Evolutionary conservation across 176 grass and related monocot genomes (phyloP).

Genomic region (Aegilops bicornis): DNA sequence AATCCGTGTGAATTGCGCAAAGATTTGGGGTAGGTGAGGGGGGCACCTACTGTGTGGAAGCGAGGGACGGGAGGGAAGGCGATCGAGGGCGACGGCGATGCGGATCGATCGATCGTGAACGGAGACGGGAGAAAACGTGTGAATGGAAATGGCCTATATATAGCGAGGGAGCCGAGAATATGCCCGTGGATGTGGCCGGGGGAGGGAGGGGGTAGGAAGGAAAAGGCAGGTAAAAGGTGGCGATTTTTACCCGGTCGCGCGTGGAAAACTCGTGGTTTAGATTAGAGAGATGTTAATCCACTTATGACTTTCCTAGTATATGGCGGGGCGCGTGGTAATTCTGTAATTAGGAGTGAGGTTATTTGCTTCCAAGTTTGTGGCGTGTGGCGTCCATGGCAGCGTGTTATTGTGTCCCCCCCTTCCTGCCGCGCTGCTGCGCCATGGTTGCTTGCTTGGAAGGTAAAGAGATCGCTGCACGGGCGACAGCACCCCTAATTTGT

Average conservation of each 20-base stretch:
- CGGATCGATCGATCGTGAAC: not conserved
- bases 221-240: not conserved
- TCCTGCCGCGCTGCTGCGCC: no score
- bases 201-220: not conserved
- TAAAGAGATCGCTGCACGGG: not conserved
- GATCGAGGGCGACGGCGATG: constrained; percentile 24
- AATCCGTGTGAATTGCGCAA: constrained; percentile 6
- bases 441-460: no score
- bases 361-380: not conserved
- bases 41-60: constrained; percentile 39
- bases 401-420: no score
- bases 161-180: not conserved
- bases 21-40: constrained; percentile 46
- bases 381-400: no score
- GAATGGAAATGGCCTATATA: constrained; percentile 16
- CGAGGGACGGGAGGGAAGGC: not conserved
- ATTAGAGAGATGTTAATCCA: not conserved
- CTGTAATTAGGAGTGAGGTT: not conserved
- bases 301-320: not conserved
- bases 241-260: not conserved
- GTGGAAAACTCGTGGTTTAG: not conserved
- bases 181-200: not conserved
- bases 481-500: not conserved
- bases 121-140: constrained; percentile 7
- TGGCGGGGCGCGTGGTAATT: no score